Conservation (phyloP, 2,329 filamentous ascomycete genomes). For the Penicillium sp. region DNA sequence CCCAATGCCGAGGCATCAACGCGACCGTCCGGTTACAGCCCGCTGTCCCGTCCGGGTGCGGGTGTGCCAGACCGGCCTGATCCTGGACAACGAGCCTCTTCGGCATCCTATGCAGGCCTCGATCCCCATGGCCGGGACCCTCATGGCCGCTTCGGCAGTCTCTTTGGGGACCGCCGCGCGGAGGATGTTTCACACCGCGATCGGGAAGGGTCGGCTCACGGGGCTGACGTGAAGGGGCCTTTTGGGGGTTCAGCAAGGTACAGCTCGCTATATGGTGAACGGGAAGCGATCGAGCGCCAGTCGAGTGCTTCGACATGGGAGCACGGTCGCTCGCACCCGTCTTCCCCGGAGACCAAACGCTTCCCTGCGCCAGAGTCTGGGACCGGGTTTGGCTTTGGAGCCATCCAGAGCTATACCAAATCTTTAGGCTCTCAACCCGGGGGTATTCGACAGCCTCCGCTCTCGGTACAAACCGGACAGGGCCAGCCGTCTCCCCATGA, state of each 20-base stretch:
- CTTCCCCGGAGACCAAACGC: constrained; percentile 40
- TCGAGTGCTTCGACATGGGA: constrained; percentile 35
- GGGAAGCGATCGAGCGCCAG: constrained; percentile 31
- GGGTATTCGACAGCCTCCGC: constrained; percentile 31
- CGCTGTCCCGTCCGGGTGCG: constrained; percentile 29
- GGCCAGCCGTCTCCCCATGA: constrained; percentile 35
- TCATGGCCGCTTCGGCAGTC: constrained; percentile 30
- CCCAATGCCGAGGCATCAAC: constrained; percentile 36
- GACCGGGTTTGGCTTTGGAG: constrained; percentile 39
- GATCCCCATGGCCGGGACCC: constrained; percentile 27
- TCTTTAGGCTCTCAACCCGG: constrained; percentile 40
- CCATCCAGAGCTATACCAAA: constrained; percentile 44
- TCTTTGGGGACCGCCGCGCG: constrained; percentile 36
- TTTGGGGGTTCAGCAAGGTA: constrained; percentile 28
- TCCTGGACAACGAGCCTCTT: constrained; percentile 21
- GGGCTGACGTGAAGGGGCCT: constrained; percentile 30
- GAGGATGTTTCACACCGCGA: constrained; percentile 36
- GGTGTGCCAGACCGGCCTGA: constrained; percentile 28
- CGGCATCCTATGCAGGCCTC: constrained; percentile 30
- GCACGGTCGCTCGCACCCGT: constrained; percentile 35
- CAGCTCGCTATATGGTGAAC: constrained; percentile 33
- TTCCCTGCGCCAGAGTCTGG: constrained; percentile 32
- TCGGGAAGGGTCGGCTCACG: constrained; percentile 31
- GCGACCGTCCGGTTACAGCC: constrained; percentile 37
- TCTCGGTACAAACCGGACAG: constrained; percentile 36